These are phyloP conservation scores for Aspergillus aculeatinus DNA, from an alignment of 2,329 filamentous ascomycete species.

Conservation along the genomic window DNA sequence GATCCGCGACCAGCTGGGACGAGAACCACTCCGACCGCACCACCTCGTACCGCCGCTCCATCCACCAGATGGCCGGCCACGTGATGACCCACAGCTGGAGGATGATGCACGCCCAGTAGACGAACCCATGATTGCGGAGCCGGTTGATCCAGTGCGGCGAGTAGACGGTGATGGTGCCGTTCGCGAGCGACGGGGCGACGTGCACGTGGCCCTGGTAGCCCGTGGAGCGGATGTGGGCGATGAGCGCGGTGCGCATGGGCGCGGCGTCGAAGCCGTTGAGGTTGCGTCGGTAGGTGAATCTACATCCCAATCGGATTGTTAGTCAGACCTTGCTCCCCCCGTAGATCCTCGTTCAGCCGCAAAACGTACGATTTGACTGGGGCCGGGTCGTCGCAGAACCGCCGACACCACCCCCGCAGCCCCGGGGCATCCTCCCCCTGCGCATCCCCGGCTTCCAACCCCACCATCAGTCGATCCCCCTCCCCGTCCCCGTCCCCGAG, in stretches of 20 bases:
- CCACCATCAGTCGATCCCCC: background rate
- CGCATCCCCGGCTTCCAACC: slow-evolving; percentile 2
- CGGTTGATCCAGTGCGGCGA: slow-evolving; percentile 42
- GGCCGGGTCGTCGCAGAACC: slow-evolving; percentile 37
- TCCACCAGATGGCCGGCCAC: slow-evolving; percentile 39
- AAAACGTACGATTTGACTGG: slow-evolving; percentile 38
- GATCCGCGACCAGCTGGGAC: slow-evolving; percentile 4
- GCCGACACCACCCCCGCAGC: slow-evolving; percentile 34
- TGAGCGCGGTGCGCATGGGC: slow-evolving; percentile 28
- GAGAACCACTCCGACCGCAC: slow-evolving; percentile 35
- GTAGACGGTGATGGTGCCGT: slow-evolving; percentile 36
- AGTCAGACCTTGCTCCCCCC: too few relatives aligned
- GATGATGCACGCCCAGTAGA: slow-evolving; percentile 38
- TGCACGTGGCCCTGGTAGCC: slow-evolving; percentile 38
- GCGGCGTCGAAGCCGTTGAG: slow-evolving; percentile 31
- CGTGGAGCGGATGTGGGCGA: slow-evolving; percentile 38
- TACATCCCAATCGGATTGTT: slow-evolving; percentile 1
- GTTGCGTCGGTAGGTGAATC: slow-evolving; percentile 33
- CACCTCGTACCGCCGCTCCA: slow-evolving; percentile 40
- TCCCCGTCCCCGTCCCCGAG: background rate
- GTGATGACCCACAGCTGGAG: slow-evolving; percentile 42
- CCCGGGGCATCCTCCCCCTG: slow-evolving; percentile 18
- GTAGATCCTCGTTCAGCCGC: too few relatives aligned
- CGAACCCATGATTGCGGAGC: slow-evolving; percentile 31
- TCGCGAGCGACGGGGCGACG: slow-evolving; percentile 23